A percentile compares a stretch with the other conserved stretches of the same genome.
Evolutionary conservation across 192 early-diverging fungal genomes (phyloP).

Genomic region (Entophlyctis luteolus): DNA sequence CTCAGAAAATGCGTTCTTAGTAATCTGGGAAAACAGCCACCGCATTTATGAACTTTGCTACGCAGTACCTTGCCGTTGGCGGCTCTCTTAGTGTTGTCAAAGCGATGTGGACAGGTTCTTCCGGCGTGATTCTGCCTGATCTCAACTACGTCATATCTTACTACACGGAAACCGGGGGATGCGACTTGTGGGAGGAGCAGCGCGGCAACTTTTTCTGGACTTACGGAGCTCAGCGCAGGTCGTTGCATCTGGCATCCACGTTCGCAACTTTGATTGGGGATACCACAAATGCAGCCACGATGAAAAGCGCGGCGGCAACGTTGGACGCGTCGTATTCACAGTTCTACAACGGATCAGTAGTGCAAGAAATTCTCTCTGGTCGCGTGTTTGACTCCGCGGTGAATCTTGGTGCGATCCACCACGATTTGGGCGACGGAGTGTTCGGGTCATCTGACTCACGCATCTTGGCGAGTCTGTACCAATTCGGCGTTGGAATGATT

Average conservation of each 20-base stretch:
- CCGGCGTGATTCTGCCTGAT: constrained; percentile 45
- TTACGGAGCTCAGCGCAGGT: constrained; percentile 54
- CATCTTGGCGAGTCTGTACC: constrained; percentile 8
- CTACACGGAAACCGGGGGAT: constrained; percentile 40
- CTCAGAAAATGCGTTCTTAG: too few species aligned
- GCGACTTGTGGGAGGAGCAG: constrained; percentile 77
- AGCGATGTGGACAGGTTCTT: constrained; percentile 9
- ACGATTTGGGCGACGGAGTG: neutral
- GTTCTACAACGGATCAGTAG: constrained; percentile 42
- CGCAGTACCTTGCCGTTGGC: constrained; percentile 4
- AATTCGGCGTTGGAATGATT: constrained; percentile 23
- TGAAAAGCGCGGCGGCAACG: constrained; percentile 28
- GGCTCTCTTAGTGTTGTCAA: neutral
- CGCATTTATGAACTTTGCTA: constrained; percentile 22
- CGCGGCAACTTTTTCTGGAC: constrained; percentile 68
- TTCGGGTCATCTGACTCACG: neutral
- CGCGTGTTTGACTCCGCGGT: constrained; percentile 61
- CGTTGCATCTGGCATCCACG: constrained; percentile 50
- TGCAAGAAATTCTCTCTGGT: constrained; percentile 20
- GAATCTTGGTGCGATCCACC: constrained; percentile 50
- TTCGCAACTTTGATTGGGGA: constrained; percentile 45
- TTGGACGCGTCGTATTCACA: constrained; percentile 32
- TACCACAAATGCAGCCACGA: constrained; percentile 30
- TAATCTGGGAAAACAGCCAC: too few species aligned
- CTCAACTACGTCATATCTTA: constrained; percentile 55